These are phyloP conservation scores for Diaporthe nobilis DNA, from an alignment of 2,329 filamentous ascomycete genomes.

Conservation along the genomic window DNA sequence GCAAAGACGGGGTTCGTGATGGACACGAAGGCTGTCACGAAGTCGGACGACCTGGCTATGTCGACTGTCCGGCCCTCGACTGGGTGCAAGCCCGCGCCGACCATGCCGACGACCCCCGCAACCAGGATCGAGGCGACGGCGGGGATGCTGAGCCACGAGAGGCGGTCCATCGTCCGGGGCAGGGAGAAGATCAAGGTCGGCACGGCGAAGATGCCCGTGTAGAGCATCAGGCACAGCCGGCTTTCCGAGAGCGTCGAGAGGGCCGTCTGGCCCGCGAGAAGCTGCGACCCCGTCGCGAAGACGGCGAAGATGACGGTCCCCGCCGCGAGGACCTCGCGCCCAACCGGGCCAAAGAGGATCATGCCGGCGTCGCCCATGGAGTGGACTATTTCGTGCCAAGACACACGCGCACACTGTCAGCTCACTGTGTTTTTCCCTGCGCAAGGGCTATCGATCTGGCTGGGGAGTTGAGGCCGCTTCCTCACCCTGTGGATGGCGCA, in stretches of 20 bases:
- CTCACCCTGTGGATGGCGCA: constrained; percentile 64
- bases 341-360: constrained; percentile 66
- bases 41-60: constrained; percentile 55
- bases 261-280: constrained; percentile 66
- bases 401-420: too few species aligned
- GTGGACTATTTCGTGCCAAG: constrained; percentile 57
- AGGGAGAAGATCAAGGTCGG: constrained; percentile 62
- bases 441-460: too few species aligned
- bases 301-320: constrained; percentile 67
- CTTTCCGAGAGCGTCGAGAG: constrained; percentile 60
- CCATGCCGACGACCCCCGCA: constrained; percentile 65
- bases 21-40: constrained; percentile 60
- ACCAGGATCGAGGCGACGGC: constrained; percentile 62
- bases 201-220: constrained; percentile 64
- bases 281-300: constrained; percentile 64
- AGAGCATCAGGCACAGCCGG: constrained; percentile 64
- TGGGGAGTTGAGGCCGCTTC: constrained; percentile 10
- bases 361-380: constrained; percentile 69
- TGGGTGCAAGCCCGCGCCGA: constrained; percentile 61
- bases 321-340: constrained; percentile 63
- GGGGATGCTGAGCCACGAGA: constrained; percentile 62
- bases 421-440: too few species aligned
- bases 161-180: constrained; percentile 63
- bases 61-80: constrained; percentile 54
- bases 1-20: constrained; percentile 68